These are phyloP conservation scores for Pseudohalonectria lignicola DNA, from an alignment of 2,329 filamentous ascomycete genomes.

Conservation along the genomic window DNA sequence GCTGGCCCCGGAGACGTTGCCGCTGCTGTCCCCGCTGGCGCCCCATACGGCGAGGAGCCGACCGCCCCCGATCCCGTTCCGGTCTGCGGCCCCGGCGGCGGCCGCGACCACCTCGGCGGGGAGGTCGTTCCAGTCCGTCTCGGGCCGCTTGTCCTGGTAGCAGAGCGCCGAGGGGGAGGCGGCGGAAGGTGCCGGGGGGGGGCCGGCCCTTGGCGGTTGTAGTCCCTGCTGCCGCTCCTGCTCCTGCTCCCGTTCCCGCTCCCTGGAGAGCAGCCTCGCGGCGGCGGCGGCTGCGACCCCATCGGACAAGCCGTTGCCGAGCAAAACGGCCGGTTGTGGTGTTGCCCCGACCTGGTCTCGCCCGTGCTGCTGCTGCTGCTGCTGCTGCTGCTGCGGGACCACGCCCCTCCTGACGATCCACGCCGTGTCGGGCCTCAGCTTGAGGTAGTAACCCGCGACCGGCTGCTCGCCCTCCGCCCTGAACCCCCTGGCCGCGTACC, in stretches of 20 bases:
- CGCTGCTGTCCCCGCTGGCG: slow-evolving; percentile 11
- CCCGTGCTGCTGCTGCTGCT: slow-evolving; percentile 6
- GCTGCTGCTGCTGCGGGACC: background rate
- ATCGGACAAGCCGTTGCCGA: no score
- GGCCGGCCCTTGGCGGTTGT: no score
- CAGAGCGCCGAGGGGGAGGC: slow-evolving; percentile 24
- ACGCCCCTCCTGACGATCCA: slow-evolving; percentile 49
- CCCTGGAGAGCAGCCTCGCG: no score
- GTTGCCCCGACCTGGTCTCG: no score
- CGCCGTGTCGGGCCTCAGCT: slow-evolving; percentile 48
- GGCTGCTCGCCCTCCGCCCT: slow-evolving; percentile 27
- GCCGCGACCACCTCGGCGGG: slow-evolving; percentile 33
- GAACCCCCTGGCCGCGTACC: slow-evolving; percentile 52
- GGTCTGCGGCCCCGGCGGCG: background rate
- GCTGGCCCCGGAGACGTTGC: slow-evolving; percentile 29
- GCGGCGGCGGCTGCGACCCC: no score
- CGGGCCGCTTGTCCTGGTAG: slow-evolving; percentile 47
- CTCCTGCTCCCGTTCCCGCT: no score
- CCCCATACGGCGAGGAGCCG: slow-evolving; percentile 10
- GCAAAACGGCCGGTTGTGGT: no score
- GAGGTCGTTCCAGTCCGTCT: slow-evolving; percentile 56
- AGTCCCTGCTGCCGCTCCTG: no score
- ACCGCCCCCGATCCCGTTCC: slow-evolving; percentile 1
- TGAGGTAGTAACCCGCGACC: slow-evolving; percentile 50
- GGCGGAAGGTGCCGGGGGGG: slow-evolving; percentile 4